Evolutionary conservation across 2,329 filamentous ascomycete genomes (phyloP), one percentile per base, ranked within the genome.

Genomic region (Bipolaris gigantea): DNA sequence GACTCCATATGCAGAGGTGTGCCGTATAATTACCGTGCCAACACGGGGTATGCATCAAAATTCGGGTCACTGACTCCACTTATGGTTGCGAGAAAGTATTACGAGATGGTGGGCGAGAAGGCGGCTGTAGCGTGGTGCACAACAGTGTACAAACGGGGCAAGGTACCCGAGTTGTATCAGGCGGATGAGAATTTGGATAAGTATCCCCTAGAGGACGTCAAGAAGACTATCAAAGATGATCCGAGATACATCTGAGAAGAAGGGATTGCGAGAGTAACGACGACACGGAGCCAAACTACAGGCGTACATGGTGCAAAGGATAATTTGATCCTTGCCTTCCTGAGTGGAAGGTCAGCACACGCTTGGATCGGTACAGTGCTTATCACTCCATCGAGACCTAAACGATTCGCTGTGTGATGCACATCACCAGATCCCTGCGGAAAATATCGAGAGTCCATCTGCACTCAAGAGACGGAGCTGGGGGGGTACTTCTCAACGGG

Each of bases 51-150:
- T 40, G 64, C 65, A 4, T 70, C 66, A 0, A 69, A 67, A 8
- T 73, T 74, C 44, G 66, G 69, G 4, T 67, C 66, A 2, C 33
- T 74, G 53, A 72, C 70, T 10, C 71, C 71, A n/a, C 57, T 74
- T 3, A 62, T 72, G 32, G 66, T 69, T 2, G 71, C 70, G n/a
- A 57, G 64, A n/a, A 72, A 69, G 53, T 74, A 71, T 25, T 73
- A 65, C 23, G 69, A 71, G 42, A 62, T 62, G 7, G 69, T 68
- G 16, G 63, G 63, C 4, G 64, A 64, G 30, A 48, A 55, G 23
- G 63, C 51, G 9, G 67, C 73, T 47, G 58, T 62, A 1, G 43
- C 48, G 1, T 74, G 71, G 71, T 73, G 70, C 30, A 66, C 63
- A 35, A 62, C 53, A 11, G 70, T 69, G 5, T 73, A 71, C 45